These are phyloP conservation scores for Thermochaetoides thermophila DNA, from an alignment of 495 filamentous ascomycete genomes.

Conservation along the genomic window DNA sequence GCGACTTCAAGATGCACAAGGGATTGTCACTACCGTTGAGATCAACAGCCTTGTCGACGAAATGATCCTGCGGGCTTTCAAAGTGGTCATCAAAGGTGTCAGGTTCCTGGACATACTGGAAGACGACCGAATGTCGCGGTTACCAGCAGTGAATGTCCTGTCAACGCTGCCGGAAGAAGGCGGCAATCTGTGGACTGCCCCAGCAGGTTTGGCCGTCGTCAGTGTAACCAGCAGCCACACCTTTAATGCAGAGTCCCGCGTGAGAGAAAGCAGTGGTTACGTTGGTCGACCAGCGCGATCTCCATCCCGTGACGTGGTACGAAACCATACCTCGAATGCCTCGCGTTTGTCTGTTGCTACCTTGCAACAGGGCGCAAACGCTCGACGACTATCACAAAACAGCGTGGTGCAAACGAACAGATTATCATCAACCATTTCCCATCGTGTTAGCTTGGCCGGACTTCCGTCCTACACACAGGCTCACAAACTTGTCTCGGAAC, in stretches of 20 bases:
- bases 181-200: constrained; percentile 55
- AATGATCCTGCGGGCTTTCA: constrained; percentile 85
- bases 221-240: constrained; percentile 20
- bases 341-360: constrained; percentile 29
- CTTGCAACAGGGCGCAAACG: constrained; percentile 20
- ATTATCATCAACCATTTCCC: constrained; percentile 36
- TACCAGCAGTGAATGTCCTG: constrained; percentile 40
- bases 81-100: constrained; percentile 80
- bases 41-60: constrained; percentile 73
- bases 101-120: constrained; percentile 84
- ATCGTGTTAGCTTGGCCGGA: constrained; percentile 37
- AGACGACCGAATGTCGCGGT: constrained; percentile 40
- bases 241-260: no score
- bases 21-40: constrained; percentile 33
- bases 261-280: no score
- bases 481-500: constrained; percentile 41
- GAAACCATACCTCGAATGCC: constrained; percentile 15
- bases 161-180: constrained; percentile 48
- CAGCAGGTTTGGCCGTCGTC: constrained; percentile 41
- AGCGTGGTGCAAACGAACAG: constrained; percentile 17
- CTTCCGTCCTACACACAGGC: constrained; percentile 25
- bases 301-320: no score
- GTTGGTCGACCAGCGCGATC: constrained; percentile 14
- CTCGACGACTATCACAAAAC: constrained; percentile 25
- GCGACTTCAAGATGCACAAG: constrained; percentile 51